A percentile compares a stretch with the other conserved stretches of the same genome.
Conservation (phyloP, 495 filamentous ascomycete genomes). For the Penicillium psychrofluorescens region DNA sequence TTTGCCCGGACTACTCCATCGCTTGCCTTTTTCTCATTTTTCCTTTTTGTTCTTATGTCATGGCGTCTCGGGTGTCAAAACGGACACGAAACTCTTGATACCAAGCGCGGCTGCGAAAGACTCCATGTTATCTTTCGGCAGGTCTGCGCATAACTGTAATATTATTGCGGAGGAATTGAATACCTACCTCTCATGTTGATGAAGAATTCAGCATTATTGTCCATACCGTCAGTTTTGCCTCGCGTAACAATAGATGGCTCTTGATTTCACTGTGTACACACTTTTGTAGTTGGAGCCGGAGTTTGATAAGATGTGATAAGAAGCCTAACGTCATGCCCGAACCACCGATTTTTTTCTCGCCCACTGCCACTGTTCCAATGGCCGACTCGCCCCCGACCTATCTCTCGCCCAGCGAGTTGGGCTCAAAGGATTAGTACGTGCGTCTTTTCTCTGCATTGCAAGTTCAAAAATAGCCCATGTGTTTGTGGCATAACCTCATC, state of each 20-base stretch:
- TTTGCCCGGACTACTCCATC: constrained; percentile 2
- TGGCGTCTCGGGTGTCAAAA: constrained; percentile 25
- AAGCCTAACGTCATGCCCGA: not conserved
- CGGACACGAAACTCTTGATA: constrained; percentile 3
- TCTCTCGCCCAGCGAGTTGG: constrained; percentile 45
- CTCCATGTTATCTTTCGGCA: constrained; percentile 1
- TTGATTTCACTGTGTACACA: no score
- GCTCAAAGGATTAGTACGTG: constrained; percentile 47
- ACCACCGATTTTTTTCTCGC: constrained; percentile 14
- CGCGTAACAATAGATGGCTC: no score
- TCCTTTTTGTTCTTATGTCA: constrained; percentile 13
- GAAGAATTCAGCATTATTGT: no score
- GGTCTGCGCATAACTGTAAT: constrained; percentile 19
- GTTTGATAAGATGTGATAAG: no score
- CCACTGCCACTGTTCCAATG: constrained; percentile 9
- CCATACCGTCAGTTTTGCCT: no score
- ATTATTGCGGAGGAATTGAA: constrained; percentile 14
- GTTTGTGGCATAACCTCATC: no score
- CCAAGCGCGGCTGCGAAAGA: not conserved
- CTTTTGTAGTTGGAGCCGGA: no score
- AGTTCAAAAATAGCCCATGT: no score
- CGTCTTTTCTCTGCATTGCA: no score
- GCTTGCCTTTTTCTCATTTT: constrained; percentile 2
- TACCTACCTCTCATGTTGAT: not conserved
- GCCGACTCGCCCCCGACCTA: constrained; percentile 29